Evolutionary conservation across 202 grass and related monocot genomes (phyloP), one percentile per base, ranked within the genome.

Genomic region (Thinopyrum obtusiflorum): DNA sequence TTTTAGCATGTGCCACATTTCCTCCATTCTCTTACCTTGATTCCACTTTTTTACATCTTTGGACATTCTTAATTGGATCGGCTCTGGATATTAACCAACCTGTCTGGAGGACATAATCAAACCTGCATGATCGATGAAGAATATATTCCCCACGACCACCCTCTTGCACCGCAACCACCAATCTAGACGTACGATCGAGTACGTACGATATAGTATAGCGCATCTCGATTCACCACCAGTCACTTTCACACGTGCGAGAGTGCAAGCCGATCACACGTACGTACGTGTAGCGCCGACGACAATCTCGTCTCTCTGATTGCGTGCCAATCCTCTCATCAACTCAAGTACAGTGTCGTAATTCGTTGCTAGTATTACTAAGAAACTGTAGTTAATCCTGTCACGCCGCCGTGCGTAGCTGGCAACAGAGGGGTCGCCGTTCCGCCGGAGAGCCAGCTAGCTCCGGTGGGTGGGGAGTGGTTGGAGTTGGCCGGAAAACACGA

Each of bases 401-500:
- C 6, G 49, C 4, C 24, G 55, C 8, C 21, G 53, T 42, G 65
- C 15, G 21, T 35, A 17, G 67, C 86, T 73, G 32, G 33, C 61
- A 23, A 26, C 14, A 51, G 12, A 1, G 47, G 35, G 20, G 75
- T 85, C 82, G 62, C 80, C 36, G 80, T 78, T 70, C 21, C 61
- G 6, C 68, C 65, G 20, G n/a, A 51, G 61, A 3, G 9, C 2
- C 6, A 73, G 73, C 73, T 57, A 53, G 71, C 42, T 11, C 49
- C 49, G 83, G 81, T 85, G 77, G 85, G 57, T 87, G 82, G 65
- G 66, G 42, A 28, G 76, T 91, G 14, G 89, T 65, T 91, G 82
- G 82, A 91, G 89, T 91, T 91, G 89, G 89, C 89, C 68, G 69
- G 89, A 87, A 91, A 72, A 82, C 66, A 55, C 26, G 47, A 76